Conservation (phyloP, 1,139 yeast genomes). For the Kodamaea plutei region DNA sequence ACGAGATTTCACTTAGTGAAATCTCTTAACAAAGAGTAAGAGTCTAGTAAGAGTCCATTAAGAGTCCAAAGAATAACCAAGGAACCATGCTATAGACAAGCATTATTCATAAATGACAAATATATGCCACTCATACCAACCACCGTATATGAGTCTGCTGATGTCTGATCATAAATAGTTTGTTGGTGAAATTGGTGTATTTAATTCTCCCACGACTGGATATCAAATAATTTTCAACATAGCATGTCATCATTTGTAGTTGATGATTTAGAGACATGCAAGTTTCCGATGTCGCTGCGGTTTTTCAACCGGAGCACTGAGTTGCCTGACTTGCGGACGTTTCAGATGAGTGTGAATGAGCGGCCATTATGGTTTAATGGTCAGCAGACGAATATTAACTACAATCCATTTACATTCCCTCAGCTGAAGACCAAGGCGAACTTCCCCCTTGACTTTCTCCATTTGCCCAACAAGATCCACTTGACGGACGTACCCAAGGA, state of each 20-base stretch:
- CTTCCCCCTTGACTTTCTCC: constrained; percentile 33
- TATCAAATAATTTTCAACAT: not conserved
- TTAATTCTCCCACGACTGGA: not conserved
- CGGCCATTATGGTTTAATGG: constrained; percentile 24
- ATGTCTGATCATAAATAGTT: no score
- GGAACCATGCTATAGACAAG: no score
- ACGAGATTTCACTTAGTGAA: no score
- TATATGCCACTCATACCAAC: no score
- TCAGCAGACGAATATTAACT: constrained; percentile 30
- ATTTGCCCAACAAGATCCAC: constrained; percentile 31
- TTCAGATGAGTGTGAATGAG: constrained; percentile 17
- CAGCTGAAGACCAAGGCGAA: constrained; percentile 41
- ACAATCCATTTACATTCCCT: constrained; percentile 40
- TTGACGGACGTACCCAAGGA: constrained; percentile 15
- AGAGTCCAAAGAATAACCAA: no score
- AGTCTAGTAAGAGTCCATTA: no score
- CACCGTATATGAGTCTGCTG: no score
- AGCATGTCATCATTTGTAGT: constrained; percentile 7
- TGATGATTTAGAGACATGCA: constrained; percentile 16
- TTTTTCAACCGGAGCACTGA: constrained; percentile 26
- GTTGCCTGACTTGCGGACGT: constrained; percentile 27
- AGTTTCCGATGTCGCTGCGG: constrained; percentile 34
- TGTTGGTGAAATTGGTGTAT: constrained; percentile 1
- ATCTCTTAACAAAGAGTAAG: no score
- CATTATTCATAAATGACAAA: no score